Base-by-base conservation (phyloP, 345 rosid species). In the Pistacia atlantica region DNA sequence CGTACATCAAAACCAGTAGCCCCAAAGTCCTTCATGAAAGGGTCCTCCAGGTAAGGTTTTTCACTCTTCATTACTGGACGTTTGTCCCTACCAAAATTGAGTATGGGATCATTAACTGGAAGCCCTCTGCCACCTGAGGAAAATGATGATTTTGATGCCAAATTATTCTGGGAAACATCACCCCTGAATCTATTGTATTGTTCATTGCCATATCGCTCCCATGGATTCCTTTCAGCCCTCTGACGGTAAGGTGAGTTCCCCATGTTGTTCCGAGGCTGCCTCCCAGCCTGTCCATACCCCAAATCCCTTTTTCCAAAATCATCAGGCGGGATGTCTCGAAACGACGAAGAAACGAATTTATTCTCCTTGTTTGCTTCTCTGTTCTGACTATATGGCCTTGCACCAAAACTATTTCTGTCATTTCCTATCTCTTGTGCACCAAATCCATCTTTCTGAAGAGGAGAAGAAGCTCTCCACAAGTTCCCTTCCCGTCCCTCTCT, bases 381-480 rank as follows among this genome's bases (percentile, higher is more conserved):
- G 64, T 77, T 87, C 81, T 82, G 38, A 79, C 83, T 80, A 73
- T 85, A 81, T 25, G 85, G 79, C 83, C 92, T 86, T 55, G 79
- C 80, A 71, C 81, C 84, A 81, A 83, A 58, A 63, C 56, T 74
- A 55, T 78, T 86, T 83, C 79, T 90, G 71, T 83, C 88, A 79
- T 68, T 81, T 69, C 84, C 87, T 83, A 71, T 76, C 74, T 86
- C 99, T 69, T 77, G 83, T 1, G 72, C 42, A 67, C 75, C 77
- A 75, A 76, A 73, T 74, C 80, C 82, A 76, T 76, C 87, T 74
- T 84, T 92, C 74, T 84, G 81, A 72, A 84, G 80, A 51, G 89
- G 86, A 59, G 91, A 77, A 73, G 92, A 85, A 75, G 78, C 83
- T 88, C 91, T 89, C 99, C 97, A 91, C 51, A 87, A 78, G 81